Evolutionary conservation across 2,329 filamentous ascomycete species (phyloP).

Genomic region (Chalaropsis thielavioides): DNA sequence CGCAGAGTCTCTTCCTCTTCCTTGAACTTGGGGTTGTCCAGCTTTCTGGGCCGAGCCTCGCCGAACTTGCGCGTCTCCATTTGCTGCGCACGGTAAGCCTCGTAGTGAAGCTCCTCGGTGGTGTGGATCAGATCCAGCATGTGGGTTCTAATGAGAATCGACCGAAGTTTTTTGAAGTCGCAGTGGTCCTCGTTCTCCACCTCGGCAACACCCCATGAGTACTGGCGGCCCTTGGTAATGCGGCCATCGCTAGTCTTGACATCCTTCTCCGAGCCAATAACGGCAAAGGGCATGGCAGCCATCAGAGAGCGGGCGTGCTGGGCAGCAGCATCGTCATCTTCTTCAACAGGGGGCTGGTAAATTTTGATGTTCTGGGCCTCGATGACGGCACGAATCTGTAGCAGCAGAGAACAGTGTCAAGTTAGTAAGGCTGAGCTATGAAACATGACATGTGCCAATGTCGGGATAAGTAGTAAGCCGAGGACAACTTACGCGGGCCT

Average conservation of each 20-base stretch:
- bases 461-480: neutral
- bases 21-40: constrained; percentile 99
- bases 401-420: constrained; percentile 21
- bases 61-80: constrained; percentile 99
- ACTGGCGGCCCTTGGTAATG: constrained; percentile 97
- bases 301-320: constrained; percentile 90
- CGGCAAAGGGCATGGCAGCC: constrained; percentile 94
- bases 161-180: constrained; percentile 99
- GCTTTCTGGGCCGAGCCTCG: constrained; percentile 89
- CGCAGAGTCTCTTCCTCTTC: constrained; percentile 96
- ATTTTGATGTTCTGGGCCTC: constrained; percentile 99
- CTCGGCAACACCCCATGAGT: constrained; percentile 97
- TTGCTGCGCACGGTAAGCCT: constrained; percentile 96
- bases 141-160: constrained; percentile 95
- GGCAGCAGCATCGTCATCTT: constrained; percentile 92
- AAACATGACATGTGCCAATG: neutral
- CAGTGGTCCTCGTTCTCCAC: constrained; percentile 99
- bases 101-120: constrained; percentile 97
- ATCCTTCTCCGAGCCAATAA: constrained; percentile 98
- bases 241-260: constrained; percentile 92
- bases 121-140: constrained; percentile 99
- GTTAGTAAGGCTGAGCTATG: neutral
- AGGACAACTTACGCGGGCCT: constrained; percentile 60
- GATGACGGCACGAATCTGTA: constrained; percentile 80
- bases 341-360: constrained; percentile 93